Percentiles rank a stretch among this genome's conserved stretches.
These are phyloP conservation scores for Nicotiana tabacum DNA, from an alignment of 257 asterid genomes.

Conservation along the genomic window DNA sequence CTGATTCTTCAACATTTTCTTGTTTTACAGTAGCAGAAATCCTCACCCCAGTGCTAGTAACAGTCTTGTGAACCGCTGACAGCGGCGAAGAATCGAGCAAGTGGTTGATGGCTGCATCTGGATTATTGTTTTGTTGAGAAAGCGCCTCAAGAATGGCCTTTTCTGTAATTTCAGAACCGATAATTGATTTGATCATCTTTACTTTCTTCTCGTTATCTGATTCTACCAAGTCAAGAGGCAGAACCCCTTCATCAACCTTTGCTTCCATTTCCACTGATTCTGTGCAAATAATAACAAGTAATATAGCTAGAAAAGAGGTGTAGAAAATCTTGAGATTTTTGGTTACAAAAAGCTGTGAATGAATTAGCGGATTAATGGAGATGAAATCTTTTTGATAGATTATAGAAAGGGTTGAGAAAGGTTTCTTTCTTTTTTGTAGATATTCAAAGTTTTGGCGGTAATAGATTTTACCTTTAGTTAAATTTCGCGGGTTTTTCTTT, in stretches of 20 bases:
- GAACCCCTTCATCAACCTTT: neutral
- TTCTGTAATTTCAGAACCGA: conserved; percentile 30
- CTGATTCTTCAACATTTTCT: conserved; percentile 4
- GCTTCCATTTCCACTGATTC: conserved; percentile 19
- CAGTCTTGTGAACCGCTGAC: conserved; percentile 30
- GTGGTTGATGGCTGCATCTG: conserved; percentile 17
- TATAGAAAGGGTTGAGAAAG: neutral
- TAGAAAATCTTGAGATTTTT: neutral
- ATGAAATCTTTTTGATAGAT: neutral
- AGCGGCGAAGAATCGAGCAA: conserved; percentile 23
- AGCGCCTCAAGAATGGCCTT: conserved; percentile 23
- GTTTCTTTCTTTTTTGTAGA: neutral
- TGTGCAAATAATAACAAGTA: neutral
- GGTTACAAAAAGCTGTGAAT: neutral
- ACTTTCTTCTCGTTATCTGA: conserved; percentile 23
- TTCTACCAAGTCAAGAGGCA: neutral
- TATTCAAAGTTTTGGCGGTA: conserved; percentile 26
- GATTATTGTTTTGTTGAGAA: conserved; percentile 19
- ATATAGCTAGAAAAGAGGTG: neutral
- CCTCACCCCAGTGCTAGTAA: conserved; percentile 53
- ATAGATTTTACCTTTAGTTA: neutral
- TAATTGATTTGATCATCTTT: conserved; percentile 22
- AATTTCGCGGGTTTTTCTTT: neutral
- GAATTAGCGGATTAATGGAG: neutral
- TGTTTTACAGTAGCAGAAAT: conserved; percentile 29